Conservation (phyloP, 2,329 filamentous ascomycete species). For the Purpureocillium takamizusanense region DNA sequence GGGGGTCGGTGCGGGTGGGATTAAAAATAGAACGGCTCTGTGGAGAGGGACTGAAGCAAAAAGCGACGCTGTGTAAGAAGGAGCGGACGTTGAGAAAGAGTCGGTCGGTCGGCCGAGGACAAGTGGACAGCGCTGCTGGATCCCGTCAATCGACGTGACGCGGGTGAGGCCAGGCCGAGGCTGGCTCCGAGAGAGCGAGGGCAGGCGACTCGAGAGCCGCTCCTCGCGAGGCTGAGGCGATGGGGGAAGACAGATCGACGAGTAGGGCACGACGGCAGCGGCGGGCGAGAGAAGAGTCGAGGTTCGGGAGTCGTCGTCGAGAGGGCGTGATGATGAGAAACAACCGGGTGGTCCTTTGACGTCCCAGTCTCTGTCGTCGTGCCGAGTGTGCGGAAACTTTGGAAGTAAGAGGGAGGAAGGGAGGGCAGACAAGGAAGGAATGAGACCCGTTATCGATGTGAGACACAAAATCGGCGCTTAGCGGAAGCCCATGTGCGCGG, state of each 20-base stretch:
- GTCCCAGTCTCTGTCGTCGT: slow-evolving; percentile 7
- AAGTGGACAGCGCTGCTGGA: slow-evolving; percentile 44
- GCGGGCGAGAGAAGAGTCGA: neutral
- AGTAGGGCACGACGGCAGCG: neutral
- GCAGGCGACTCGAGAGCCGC: slow-evolving; percentile 3
- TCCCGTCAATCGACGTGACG: slow-evolving; percentile 23
- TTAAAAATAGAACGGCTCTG: slow-evolving; percentile 5
- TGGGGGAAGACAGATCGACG: neutral
- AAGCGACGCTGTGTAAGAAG: slow-evolving; percentile 2
- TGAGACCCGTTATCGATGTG: slow-evolving; percentile 11
- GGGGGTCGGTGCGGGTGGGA: neutral
- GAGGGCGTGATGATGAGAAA: slow-evolving; percentile 8
- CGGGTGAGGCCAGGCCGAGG: slow-evolving; percentile 8
- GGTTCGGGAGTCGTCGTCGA: slow-evolving; percentile 2
- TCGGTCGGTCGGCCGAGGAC: slow-evolving; percentile 1
- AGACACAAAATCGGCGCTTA: slow-evolving; percentile 12
- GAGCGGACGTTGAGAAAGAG: slow-evolving; percentile 5
- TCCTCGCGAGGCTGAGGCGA: slow-evolving; percentile 4
- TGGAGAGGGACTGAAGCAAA: slow-evolving; percentile 8
- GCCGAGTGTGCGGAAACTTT: slow-evolving; percentile 5
- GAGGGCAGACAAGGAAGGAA: slow-evolving; percentile 10
- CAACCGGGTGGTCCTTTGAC: slow-evolving; percentile 7
- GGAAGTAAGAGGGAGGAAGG: slow-evolving; percentile 12
- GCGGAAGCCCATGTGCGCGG: slow-evolving; percentile 8
- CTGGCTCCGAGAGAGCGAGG: slow-evolving; percentile 8